These are phyloP conservation scores for Penicillium olsonii DNA, from an alignment of 2,329 filamentous ascomycete genomes.

Conservation along the genomic window DNA sequence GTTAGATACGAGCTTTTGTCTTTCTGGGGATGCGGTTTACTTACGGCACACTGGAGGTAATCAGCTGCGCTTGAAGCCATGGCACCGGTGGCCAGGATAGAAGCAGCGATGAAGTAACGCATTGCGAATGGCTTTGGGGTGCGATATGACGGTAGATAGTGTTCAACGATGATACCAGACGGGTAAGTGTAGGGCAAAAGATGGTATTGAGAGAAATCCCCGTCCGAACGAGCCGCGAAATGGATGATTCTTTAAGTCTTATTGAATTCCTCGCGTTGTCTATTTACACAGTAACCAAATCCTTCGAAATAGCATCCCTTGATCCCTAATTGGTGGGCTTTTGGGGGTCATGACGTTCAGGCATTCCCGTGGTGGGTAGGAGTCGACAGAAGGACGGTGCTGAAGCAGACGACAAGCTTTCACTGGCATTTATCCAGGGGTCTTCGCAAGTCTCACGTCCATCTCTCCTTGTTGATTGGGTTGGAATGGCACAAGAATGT, in stretches of 20 bases:
- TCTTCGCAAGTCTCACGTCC: not conserved
- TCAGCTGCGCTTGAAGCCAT: constrained; percentile 9
- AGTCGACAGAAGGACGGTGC: constrained; percentile 1
- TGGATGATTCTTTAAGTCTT: constrained; percentile 12
- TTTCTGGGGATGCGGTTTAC: not conserved
- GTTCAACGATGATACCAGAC: not conserved
- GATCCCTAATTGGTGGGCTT: constrained; percentile 8
- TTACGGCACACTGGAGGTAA: constrained; percentile 21
- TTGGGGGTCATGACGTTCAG: constrained; percentile 16
- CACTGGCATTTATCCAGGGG: constrained; percentile 9
- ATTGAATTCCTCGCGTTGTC: not conserved
- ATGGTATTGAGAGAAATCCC: not conserved
- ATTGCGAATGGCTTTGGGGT: constrained; percentile 12
- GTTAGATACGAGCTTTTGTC: not conserved
- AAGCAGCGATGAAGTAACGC: constrained; percentile 20
- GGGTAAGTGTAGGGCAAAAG: not conserved
- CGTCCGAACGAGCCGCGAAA: not conserved
- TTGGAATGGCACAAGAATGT: constrained; percentile 25
- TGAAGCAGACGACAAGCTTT: constrained; percentile 13
- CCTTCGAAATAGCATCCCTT: constrained; percentile 18
- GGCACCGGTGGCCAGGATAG: constrained; percentile 17
- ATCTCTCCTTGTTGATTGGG: constrained; percentile 8
- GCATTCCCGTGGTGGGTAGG: constrained; percentile 15
- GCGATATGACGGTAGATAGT: not conserved
- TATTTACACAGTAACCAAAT: constrained; percentile 13